A percentile compares a stretch with the other conserved stretches of the same genome.
phyloP scores from a whole-genome alignment of 2,329 filamentous ascomycete species.

The Talaromyces sp. region DNA sequence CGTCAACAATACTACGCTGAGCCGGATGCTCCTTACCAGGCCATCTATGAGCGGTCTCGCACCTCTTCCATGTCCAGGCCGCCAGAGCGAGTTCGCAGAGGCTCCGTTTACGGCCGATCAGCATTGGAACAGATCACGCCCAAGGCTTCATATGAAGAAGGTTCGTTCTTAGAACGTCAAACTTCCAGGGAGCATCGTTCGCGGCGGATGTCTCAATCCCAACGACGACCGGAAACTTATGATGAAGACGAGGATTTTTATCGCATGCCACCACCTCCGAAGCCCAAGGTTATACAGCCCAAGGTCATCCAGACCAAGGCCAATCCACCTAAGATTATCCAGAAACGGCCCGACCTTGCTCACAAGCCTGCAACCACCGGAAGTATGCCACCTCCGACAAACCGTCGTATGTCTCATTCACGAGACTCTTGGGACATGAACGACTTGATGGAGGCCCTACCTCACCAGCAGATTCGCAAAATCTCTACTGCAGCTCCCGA shows the following conservation, averaged over 20 bases:
- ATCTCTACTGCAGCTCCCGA: slow-evolving; percentile 32
- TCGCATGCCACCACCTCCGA: slow-evolving; percentile 43
- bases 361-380: slow-evolving; percentile 36
- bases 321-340: slow-evolving; percentile 35
- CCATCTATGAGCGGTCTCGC: slow-evolving; percentile 32
- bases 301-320: slow-evolving; percentile 22
- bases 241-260: slow-evolving; percentile 44
- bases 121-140: slow-evolving; percentile 35
- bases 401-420: slow-evolving; percentile 32
- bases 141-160: slow-evolving; percentile 33
- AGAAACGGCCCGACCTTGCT: slow-evolving; percentile 34
- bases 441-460: slow-evolving; percentile 35
- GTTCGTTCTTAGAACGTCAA: slow-evolving; percentile 30
- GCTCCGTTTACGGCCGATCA: slow-evolving; percentile 36
- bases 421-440: slow-evolving; percentile 34
- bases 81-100: slow-evolving; percentile 35
- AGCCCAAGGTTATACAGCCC: slow-evolving; percentile 22
- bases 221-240: slow-evolving; percentile 22
- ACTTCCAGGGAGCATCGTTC: slow-evolving; percentile 32
- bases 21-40: slow-evolving; percentile 27
- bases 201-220: slow-evolving; percentile 29
- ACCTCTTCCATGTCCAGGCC: slow-evolving; percentile 38
- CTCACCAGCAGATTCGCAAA: slow-evolving; percentile 33
- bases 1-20: slow-evolving; percentile 30
- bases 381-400: slow-evolving; percentile 26